Percentiles rank a stretch among this genome's conserved stretches.
Conservation (phyloP, 805 yeast species). For the Citeromyces matritensis region DNA sequence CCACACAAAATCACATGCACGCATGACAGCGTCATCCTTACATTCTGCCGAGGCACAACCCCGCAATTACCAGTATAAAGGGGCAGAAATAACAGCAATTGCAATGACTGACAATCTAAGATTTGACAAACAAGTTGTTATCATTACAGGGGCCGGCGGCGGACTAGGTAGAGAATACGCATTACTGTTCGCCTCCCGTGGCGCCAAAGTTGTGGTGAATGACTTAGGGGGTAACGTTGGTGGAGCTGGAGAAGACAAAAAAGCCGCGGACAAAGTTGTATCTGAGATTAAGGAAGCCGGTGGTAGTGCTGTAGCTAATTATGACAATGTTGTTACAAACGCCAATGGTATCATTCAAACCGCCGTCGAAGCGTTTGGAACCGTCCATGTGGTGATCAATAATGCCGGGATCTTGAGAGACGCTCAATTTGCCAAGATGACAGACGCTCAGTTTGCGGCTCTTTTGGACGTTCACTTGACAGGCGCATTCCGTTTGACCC, state of each 20-base stretch:
- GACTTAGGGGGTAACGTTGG: constrained; percentile 78
- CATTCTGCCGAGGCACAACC: too few species aligned
- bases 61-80: too few species aligned
- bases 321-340: constrained; percentile 72
- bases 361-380: constrained; percentile 76
- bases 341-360: constrained; percentile 78
- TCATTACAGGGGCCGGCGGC: constrained; percentile 96
- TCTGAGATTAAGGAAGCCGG: constrained; percentile 64
- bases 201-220: constrained; percentile 91
- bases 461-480: constrained; percentile 80
- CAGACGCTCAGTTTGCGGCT: constrained; percentile 59
- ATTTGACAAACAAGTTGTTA: constrained; percentile 76
- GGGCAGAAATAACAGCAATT: too few species aligned
- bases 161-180: constrained; percentile 89
- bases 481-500: constrained; percentile 76
- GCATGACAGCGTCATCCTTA: too few species aligned
- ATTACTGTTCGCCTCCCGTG: constrained; percentile 72
- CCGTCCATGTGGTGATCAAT: constrained; percentile 79
- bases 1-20: too few species aligned
- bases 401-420: constrained; percentile 95
- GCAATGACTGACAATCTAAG: constrained; percentile 11
- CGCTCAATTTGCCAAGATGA: constrained; percentile 75
- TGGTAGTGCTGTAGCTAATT: constrained; percentile 86
- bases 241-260: constrained; percentile 55
- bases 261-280: constrained; percentile 83